Evolutionary conservation across 148 eudicot species (phyloP).

Genomic region (Selenicereus undatus): DNA sequence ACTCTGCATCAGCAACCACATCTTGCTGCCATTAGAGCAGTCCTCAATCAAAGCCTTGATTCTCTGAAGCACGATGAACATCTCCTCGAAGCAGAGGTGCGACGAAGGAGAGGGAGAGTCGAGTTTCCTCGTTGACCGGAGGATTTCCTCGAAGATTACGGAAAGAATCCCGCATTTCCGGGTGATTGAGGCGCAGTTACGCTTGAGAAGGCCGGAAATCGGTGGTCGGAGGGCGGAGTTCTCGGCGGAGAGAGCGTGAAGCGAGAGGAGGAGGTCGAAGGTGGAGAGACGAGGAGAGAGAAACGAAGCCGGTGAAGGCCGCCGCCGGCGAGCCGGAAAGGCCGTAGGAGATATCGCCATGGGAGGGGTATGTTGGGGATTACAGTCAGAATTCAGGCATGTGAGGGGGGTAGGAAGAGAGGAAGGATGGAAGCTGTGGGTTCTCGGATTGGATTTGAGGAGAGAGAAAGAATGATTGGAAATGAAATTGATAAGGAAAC

Average conservation of each 20-base stretch:
- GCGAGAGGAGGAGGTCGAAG: conserved; percentile 36
- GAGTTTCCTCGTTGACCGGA: conserved; percentile 15
- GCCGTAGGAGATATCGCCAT: conserved; percentile 61
- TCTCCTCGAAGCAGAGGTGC: conserved; percentile 62
- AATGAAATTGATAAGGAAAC: not conserved
- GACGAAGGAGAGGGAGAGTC: conserved; percentile 37
- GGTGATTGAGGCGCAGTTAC: conserved; percentile 38
- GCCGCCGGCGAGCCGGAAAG: conserved; percentile 60
- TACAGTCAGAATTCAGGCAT: not conserved
- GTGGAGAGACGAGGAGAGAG: conserved; percentile 45
- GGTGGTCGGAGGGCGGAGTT: conserved; percentile 44
- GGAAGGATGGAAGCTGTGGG: no score
- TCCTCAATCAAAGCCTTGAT: conserved; percentile 59
- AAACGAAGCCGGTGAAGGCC: conserved; percentile 51
- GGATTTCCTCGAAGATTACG: conserved; percentile 50
- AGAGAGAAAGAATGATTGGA: not conserved
- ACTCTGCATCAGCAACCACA: conserved; percentile 66
- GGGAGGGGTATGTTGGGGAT: not conserved
- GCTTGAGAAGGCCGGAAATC: conserved; percentile 30
- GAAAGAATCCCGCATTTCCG: conserved; percentile 50
- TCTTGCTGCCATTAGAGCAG: conserved; percentile 55
- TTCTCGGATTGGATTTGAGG: not conserved
- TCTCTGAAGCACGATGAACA: conserved; percentile 63
- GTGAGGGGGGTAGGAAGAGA: not conserved
- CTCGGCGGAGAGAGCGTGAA: conserved; percentile 43